Conservation (phyloP, 139 green algal species). For the Trebouxia sp. region DNA sequence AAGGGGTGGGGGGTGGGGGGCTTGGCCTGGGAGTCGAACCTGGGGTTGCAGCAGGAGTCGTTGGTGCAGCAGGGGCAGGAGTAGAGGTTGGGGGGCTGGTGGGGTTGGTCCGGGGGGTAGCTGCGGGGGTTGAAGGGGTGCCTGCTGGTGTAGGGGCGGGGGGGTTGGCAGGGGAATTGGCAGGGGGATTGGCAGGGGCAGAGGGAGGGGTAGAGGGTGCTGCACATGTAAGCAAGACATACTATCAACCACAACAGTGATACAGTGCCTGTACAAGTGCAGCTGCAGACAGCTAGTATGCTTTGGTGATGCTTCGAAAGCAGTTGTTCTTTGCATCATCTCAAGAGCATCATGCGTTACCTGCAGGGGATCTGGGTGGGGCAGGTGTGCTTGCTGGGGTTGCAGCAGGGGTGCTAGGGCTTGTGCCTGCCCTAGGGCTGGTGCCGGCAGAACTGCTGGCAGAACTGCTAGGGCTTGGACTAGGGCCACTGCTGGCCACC, state of each 20-base stretch:
- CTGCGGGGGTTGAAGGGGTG: not conserved
- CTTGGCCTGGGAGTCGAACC: not conserved
- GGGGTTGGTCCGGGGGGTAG: not conserved
- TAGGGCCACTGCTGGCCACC: not conserved
- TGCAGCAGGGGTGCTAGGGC: not conserved
- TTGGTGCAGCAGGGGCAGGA: not conserved
- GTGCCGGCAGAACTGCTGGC: not conserved
- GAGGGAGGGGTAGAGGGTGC: not conserved
- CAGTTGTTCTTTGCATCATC: too few species aligned
- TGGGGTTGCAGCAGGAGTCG: not conserved
- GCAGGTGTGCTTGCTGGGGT: not conserved
- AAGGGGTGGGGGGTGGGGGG: not conserved
- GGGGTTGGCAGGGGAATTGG: not conserved
- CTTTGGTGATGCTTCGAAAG: not conserved
- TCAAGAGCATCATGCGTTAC: too few species aligned
- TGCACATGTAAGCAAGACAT: not conserved
- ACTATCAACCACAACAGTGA: too few species aligned
- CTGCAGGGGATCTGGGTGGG: not conserved
- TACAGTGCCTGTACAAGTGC: too few species aligned
- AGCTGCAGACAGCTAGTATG: too few species aligned
- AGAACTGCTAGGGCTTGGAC: not conserved
- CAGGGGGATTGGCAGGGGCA: not conserved
- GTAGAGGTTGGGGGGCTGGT: not conserved
- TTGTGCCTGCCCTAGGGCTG: too few species aligned
- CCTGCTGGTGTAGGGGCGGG: not conserved